Conservation (phyloP, 805 yeast species). For the Monosporozyma siamensis region DNA sequence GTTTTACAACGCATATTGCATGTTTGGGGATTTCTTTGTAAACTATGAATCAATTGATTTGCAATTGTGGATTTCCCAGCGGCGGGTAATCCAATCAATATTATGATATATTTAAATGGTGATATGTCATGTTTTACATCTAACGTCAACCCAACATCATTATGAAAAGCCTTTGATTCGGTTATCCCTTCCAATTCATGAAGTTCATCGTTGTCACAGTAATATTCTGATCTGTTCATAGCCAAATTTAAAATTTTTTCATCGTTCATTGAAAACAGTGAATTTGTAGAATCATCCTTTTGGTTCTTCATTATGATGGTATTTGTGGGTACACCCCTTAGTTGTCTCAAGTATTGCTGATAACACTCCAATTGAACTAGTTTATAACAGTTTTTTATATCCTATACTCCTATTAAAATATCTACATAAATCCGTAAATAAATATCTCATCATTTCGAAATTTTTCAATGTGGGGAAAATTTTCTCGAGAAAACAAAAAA, state of each 20-base stretch:
- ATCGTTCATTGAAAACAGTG: conserved; percentile 20
- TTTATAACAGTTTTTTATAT: too few relatives aligned
- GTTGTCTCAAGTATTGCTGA: too few relatives aligned
- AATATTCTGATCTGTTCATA: conserved; percentile 11
- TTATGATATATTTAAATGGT: conserved; percentile 45
- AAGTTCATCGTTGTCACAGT: conserved; percentile 12
- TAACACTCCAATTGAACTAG: too few relatives aligned
- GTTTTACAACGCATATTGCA: conserved; percentile 33
- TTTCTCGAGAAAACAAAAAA: too few relatives aligned
- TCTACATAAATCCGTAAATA: too few relatives aligned
- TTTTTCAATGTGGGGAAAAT: too few relatives aligned
- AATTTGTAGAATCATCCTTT: conserved; percentile 14
- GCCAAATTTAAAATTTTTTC: conserved; percentile 11
- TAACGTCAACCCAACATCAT: neutral
- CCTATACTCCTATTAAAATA: too few relatives aligned
- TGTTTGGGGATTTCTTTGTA: conserved; percentile 28
- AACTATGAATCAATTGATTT: conserved; percentile 50
- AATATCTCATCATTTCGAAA: too few relatives aligned
- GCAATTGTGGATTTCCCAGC: conserved; percentile 69
- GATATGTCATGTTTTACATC: neutral
- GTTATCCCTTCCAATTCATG: neutral
- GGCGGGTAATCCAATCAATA: conserved; percentile 71
- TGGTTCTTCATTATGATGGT: neutral
- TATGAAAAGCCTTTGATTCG: neutral
- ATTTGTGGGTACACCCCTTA: neutral